Conservation (phyloP, 495 filamentous ascomycete genomes). For the Bathelium albidoporum region DNA sequence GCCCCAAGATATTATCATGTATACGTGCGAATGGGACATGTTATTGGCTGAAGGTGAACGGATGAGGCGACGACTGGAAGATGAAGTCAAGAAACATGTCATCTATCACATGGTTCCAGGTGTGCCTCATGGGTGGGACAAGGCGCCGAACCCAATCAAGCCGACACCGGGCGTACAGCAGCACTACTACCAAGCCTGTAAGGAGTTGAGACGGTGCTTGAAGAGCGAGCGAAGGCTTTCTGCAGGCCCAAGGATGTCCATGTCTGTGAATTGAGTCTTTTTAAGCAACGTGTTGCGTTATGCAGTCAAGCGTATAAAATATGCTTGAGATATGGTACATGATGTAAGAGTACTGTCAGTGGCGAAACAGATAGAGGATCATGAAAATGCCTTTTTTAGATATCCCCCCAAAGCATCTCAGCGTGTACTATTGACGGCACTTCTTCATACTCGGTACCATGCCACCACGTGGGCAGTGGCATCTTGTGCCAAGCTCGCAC, state of each 20-base stretch:
- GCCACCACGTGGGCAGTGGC: background rate
- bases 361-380: background rate
- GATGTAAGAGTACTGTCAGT: background rate
- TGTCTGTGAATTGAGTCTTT: background rate
- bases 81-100: conserved; percentile 57
- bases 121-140: conserved; percentile 78
- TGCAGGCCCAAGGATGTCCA: conserved; percentile 1
- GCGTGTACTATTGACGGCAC: background rate
- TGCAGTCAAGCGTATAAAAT: background rate
- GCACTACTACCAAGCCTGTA: conserved; percentile 37
- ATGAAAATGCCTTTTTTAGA: background rate
- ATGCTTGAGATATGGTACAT: background rate
- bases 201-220: conserved; percentile 35
- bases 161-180: conserved; percentile 34
- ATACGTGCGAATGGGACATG: conserved; percentile 89
- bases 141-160: conserved; percentile 67
- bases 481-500: background rate
- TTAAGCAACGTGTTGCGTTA: background rate
- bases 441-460: background rate
- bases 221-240: conserved; percentile 7
- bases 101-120: conserved; percentile 60
- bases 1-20: conserved; percentile 58
- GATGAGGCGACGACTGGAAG: conserved; percentile 51
- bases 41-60: conserved; percentile 63
- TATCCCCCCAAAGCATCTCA: background rate